Conservation (phyloP, 495 filamentous ascomycete genomes). For the Penicillium mononematosum region DNA sequence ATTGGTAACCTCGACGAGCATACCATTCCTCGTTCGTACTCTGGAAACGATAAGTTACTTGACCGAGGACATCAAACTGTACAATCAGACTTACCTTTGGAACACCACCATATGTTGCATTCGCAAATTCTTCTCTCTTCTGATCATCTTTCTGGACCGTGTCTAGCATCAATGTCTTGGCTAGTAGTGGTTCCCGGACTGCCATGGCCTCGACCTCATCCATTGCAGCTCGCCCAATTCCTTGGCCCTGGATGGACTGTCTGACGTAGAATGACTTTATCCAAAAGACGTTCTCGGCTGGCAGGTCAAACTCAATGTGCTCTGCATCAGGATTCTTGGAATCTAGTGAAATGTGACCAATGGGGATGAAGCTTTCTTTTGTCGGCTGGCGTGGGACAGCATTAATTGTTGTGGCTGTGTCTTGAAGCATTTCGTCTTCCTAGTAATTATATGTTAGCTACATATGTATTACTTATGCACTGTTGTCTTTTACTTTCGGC, state of each 20-base stretch:
- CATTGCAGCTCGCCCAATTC: constrained; percentile 33
- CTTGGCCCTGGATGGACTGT: constrained; percentile 21
- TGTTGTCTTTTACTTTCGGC: neutral
- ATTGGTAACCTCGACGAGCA: constrained; percentile 18
- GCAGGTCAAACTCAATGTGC: constrained; percentile 19
- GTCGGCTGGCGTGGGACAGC: constrained; percentile 18
- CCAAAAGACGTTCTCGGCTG: constrained; percentile 24
- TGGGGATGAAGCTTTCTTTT: constrained; percentile 18
- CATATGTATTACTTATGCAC: neutral
- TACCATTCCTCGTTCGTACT: constrained; percentile 23
- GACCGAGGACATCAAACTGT: no score
- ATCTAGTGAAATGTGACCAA: constrained; percentile 36
- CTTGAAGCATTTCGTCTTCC: constrained; percentile 14
- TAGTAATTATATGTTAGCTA: constrained; percentile 3
- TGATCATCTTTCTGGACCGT: constrained; percentile 21
- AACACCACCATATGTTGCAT: constrained; percentile 12
- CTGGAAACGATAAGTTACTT: constrained; percentile 11
- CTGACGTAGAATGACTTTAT: constrained; percentile 31
- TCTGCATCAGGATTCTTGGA: constrained; percentile 18
- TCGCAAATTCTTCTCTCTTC: constrained; percentile 23
- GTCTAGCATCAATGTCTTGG: constrained; percentile 24
- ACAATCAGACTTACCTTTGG: constrained; percentile 21
- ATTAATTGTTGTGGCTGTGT: constrained; percentile 27
- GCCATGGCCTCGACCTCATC: constrained; percentile 30
- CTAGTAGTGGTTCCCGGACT: constrained; percentile 22